Evolutionary conservation across 306 rosid species (phyloP).

Genomic region (Medicago ruthenica): DNA sequence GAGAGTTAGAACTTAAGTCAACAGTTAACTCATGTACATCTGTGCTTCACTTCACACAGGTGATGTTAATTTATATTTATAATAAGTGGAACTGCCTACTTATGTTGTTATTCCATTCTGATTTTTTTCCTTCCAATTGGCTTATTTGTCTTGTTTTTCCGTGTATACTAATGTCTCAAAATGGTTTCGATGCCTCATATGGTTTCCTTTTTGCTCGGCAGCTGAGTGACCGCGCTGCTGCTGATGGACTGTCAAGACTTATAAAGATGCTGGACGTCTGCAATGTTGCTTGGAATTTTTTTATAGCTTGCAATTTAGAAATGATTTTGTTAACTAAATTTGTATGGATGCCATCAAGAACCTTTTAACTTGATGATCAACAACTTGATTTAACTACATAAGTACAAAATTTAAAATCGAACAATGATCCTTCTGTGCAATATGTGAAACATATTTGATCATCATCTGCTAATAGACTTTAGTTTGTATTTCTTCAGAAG

Average conservation of each 20-base stretch:
- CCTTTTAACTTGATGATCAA: slow-evolving; percentile 47
- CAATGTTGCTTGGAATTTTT: slow-evolving; percentile 52
- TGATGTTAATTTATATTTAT: background rate
- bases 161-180: background rate
- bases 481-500: slow-evolving; percentile 3
- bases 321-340: slow-evolving; percentile 48
- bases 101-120: slow-evolving; percentile 17
- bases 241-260: slow-evolving; percentile 31
- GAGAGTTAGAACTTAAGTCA: slow-evolving; percentile 3
- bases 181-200: slow-evolving; percentile 36
- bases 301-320: slow-evolving; percentile 50
- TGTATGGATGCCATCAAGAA: slow-evolving; percentile 49
- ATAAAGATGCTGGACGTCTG: slow-evolving; percentile 36
- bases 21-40: slow-evolving; percentile 3
- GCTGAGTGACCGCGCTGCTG: slow-evolving; percentile 50
- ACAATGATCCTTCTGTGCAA: slow-evolving; percentile 33
- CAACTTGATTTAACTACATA: slow-evolving; percentile 41
- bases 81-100: background rate
- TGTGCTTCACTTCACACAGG: slow-evolving; percentile 2
- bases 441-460: slow-evolving; percentile 36
- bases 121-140: background rate
- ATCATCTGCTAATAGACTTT: slow-evolving; percentile 2
- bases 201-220: slow-evolving; percentile 46
- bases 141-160: background rate
- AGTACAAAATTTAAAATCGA: slow-evolving; percentile 42